Conservation (phyloP, 192 early-diverging fungal species). For the Backusella westeae region DNA sequence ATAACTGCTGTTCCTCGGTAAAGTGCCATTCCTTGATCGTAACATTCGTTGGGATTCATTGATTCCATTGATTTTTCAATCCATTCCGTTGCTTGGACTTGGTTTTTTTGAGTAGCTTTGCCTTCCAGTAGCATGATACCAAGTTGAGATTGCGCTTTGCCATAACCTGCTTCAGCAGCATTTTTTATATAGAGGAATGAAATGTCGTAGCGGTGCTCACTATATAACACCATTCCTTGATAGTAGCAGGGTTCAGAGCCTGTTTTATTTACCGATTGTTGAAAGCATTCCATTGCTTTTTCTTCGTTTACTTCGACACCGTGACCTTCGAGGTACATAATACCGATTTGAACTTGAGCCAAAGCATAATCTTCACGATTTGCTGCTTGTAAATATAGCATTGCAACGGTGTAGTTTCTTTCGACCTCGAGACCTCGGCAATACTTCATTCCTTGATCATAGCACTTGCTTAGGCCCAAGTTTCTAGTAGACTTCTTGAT, state of each 20-base stretch:
- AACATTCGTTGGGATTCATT: background rate
- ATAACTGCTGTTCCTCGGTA: background rate
- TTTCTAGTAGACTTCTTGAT: no score
- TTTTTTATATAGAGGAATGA: background rate
- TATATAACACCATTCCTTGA: no score
- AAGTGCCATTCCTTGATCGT: background rate
- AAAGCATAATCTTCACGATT: background rate
- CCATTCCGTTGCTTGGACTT: background rate
- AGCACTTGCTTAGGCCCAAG: no score
- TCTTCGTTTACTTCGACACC: background rate
- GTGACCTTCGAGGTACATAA: background rate
- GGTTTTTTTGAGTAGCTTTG: background rate
- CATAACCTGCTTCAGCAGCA: background rate
- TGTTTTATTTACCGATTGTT: background rate
- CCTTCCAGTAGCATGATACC: background rate
- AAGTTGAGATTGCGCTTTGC: background rate
- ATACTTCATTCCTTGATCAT: background rate
- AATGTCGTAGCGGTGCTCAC: background rate
- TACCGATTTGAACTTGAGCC: background rate
- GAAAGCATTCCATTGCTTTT: background rate
- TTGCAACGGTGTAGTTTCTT: background rate
- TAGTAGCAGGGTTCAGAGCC: no score
- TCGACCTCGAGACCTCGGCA: no score
- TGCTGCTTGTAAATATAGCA: background rate
- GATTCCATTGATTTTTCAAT: background rate